Percentiles rank a stretch among this genome's conserved stretches.
Conservation (phyloP, 345 rosid genomes). For the Boechera stricta region DNA sequence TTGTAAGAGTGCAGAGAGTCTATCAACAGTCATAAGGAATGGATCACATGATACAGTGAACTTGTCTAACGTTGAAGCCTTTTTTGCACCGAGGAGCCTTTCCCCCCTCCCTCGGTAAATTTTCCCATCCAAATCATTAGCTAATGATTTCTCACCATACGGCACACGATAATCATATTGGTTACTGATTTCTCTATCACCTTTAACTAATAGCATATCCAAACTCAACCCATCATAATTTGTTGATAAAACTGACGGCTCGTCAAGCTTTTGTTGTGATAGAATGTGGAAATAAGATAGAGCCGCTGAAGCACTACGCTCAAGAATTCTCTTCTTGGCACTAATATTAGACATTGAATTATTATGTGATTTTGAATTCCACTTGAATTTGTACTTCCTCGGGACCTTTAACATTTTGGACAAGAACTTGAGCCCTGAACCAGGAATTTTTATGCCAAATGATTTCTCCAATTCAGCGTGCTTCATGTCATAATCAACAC, state of each 20-base stretch:
- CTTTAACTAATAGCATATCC: slow-evolving; percentile 51
- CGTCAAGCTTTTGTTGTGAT: slow-evolving; percentile 51
- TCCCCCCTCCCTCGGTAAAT: slow-evolving; percentile 39
- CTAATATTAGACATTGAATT: slow-evolving; percentile 52
- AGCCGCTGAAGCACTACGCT: slow-evolving; percentile 80
- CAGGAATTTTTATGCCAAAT: slow-evolving; percentile 84
- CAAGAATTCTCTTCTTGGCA: slow-evolving; percentile 77
- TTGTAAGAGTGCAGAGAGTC: slow-evolving; percentile 53
- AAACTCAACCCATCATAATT: slow-evolving; percentile 53
- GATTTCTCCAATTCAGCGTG: slow-evolving; percentile 94
- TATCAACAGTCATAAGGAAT: slow-evolving; percentile 63
- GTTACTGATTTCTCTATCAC: slow-evolving; percentile 44
- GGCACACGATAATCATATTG: slow-evolving; percentile 26
- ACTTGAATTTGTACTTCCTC: slow-evolving; percentile 64
- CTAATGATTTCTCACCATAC: slow-evolving; percentile 39
- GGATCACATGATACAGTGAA: slow-evolving; percentile 62
- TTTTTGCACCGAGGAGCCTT: slow-evolving; percentile 32
- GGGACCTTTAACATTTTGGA: slow-evolving; percentile 66
- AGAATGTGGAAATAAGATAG: slow-evolving; percentile 62
- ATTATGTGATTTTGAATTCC: slow-evolving; percentile 60
- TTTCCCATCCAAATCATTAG: slow-evolving; percentile 43
- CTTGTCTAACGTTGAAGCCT: slow-evolving; percentile 37
- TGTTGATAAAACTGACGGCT: slow-evolving; percentile 49
- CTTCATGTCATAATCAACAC: slow-evolving; percentile 78
- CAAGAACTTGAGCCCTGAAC: slow-evolving; percentile 73